Base-by-base conservation (phyloP, 1,139 yeast genomes). In the Sporopachydermia cereana region DNA sequence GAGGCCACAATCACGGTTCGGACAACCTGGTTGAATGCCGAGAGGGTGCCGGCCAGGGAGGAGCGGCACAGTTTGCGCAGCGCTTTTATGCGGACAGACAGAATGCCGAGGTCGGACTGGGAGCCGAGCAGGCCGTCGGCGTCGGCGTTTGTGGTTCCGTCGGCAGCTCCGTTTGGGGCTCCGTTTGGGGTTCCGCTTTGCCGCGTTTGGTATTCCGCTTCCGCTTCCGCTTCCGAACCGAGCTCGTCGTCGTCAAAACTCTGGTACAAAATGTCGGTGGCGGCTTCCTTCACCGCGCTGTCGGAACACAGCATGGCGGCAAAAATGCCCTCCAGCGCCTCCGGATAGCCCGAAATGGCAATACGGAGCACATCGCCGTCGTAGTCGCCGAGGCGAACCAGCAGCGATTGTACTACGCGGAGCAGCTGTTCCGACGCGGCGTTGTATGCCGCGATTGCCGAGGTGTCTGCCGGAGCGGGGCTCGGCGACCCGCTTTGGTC, bases 231-330 rank as follows among this genome's bases (percentile, higher is more conserved):
- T 25, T 25, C 29, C 66, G 52, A 89, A 71, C 36, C 76, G 48
- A 3, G 17, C 22, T 64, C 93, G 53, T 69, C 83, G 57, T 72
- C 89, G 55, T 86, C 95, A 59, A 76, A 84, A 0, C 85, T 77
- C 53, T 84, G 91, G 54, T 83, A 81, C 3, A 88, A 57, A 22
- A 86, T 69, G 51, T 82, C 84, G 16, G 84, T 71, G 1, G 93
- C 82, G 2, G 82, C 72, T 55, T 84, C 88, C 48, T 76, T 77
- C 2, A 77, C 60, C 18, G 59, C 59, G 24, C 63, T 64, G 45
- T 68, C 64, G 0, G 84, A 76, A 1, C 83, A 74, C 46, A 82
- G 74, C 1, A 82, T 64, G 56, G 84, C 77, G 0, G 84, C 72
- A 88, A 89, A 83, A 46, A 79, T 69, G 0, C 88, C 82, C 24